Evolutionary conservation across 768 basidiomycete species (phyloP).

Genomic region (Kwoniella shandongensis): DNA sequence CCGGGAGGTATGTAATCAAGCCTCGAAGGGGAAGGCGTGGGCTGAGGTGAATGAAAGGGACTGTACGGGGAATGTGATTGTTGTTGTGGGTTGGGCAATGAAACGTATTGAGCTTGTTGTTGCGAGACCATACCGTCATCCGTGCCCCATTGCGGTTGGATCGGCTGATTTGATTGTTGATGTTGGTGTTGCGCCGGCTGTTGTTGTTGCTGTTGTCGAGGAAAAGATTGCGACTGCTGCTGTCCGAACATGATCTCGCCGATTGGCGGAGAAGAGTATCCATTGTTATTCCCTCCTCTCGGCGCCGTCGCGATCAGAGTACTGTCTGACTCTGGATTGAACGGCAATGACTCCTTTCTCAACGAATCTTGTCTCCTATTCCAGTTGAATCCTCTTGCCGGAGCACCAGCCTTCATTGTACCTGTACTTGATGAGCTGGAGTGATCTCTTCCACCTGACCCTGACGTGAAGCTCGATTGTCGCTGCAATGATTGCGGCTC

Average conservation of each 20-base stretch:
- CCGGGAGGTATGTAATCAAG: slow-evolving; percentile 21
- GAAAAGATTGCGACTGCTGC: not conserved
- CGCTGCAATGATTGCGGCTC: slow-evolving; percentile 30
- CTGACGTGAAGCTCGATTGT: slow-evolving; percentile 22
- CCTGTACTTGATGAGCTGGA: slow-evolving; percentile 2
- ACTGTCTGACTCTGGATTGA: slow-evolving; percentile 29
- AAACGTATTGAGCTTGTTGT: slow-evolving; percentile 1
- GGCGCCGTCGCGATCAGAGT: slow-evolving; percentile 42
- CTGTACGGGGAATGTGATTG: slow-evolving; percentile 20
- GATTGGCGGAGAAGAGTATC: slow-evolving; percentile 11
- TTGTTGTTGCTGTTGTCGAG: slow-evolving; percentile 10
- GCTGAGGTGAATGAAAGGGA: slow-evolving; percentile 14
- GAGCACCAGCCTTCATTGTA: not conserved
- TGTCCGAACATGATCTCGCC: slow-evolving; percentile 31
- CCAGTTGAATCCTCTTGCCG: slow-evolving; percentile 15
- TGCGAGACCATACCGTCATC: not conserved
- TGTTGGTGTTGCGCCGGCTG: slow-evolving; percentile 1
- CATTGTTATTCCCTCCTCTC: slow-evolving; percentile 5
- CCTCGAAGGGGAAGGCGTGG: slow-evolving; percentile 14
- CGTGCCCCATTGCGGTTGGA: not conserved
- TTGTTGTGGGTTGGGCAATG: slow-evolving; percentile 4
- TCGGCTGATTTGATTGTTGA: slow-evolving; percentile 8
- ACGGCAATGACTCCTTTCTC: slow-evolving; percentile 40
- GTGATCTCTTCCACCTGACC: not conserved
- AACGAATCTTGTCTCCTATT: slow-evolving; percentile 12